Base-by-base conservation (phyloP, 371 early-diverging fungal species). In the Chytridiales sp. region DNA sequence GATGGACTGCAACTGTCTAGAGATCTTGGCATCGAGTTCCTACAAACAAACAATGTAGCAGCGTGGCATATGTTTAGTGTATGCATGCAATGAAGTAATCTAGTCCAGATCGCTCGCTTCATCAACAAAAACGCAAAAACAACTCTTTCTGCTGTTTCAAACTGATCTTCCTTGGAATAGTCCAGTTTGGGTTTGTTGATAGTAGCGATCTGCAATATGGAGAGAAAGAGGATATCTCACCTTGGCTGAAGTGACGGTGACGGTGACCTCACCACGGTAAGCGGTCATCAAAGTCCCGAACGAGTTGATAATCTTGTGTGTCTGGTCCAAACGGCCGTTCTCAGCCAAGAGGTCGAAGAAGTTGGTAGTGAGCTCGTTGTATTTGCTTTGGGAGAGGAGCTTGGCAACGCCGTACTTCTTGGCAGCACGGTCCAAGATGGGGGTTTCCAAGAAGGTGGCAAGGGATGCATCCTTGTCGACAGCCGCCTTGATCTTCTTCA, bases 291-390 rank as follows among this genome's bases (percentile, higher is more conserved):
- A 79, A 68, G 85, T 77, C 61, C 79, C 69, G 77, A 85, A 97
- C 42, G 93, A 76, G 55, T 75, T 66, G 66, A 92, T 85, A 65
- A 96, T 87, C 80, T 88, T 88, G 70, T 67, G 54, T 57, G 94
- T 89, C 71, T 90, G 86, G 73, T 82, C 80, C 67, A 96, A 78
- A 67, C 98, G 89, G 75, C 93, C 91, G 80, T 96, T 97, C 75
- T 96, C 95, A 34, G 92, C 89, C 54, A 97, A 79, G 49, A 88
- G 73, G 48, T 85, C 85, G 69, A 97, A 93, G 53, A 97, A 88
- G 85, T 96, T 95, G 72, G 76, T 74, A 62, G 95, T 94, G 64
- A 90, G 71, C 35, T 85, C 85, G 56, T 79, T 84, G 80, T 86
- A 87, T 71, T 85, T 87, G 61, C 85, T 78, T 67, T 82, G 72